These are phyloP conservation scores for Populus tremula DNA, from an alignment of 345 rosid genomes.

Conservation along the genomic window DNA sequence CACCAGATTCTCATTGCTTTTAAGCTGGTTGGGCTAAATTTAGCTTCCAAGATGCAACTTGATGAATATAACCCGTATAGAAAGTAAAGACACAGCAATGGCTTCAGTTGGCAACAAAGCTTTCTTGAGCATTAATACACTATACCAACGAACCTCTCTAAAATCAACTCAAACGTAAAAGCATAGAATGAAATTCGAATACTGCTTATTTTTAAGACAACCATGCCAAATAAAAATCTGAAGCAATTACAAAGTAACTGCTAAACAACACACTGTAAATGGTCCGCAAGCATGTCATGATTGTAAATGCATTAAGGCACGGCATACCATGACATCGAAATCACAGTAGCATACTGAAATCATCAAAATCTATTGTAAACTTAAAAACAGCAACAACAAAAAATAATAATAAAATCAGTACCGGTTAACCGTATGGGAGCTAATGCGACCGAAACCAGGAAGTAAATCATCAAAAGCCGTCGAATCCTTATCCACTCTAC, in stretches of 20 bases:
- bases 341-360: not conserved
- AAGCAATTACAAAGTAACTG: not conserved
- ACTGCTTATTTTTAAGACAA: not conserved
- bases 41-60: not conserved
- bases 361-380: not conserved
- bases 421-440: constrained; percentile 41
- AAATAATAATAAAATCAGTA: not conserved
- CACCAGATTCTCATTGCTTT: not conserved
- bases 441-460: constrained; percentile 64
- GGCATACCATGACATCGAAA: not conserved
- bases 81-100: not conserved
- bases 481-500: constrained; percentile 28
- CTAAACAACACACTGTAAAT: not conserved
- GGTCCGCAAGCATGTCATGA: not conserved
- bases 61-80: not conserved
- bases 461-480: constrained; percentile 67
- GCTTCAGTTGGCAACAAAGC: not conserved
- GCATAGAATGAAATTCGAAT: not conserved
- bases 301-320: not conserved
- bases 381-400: not conserved
- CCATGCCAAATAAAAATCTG: not conserved
- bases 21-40: not conserved
- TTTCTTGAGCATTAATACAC: not conserved
- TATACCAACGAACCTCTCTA: not conserved
- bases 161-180: not conserved